Percentiles rank a stretch among this genome's conserved stretches.
phyloP scores from a whole-genome alignment of 345 rosid species.

The Geranium brycei region DNA sequence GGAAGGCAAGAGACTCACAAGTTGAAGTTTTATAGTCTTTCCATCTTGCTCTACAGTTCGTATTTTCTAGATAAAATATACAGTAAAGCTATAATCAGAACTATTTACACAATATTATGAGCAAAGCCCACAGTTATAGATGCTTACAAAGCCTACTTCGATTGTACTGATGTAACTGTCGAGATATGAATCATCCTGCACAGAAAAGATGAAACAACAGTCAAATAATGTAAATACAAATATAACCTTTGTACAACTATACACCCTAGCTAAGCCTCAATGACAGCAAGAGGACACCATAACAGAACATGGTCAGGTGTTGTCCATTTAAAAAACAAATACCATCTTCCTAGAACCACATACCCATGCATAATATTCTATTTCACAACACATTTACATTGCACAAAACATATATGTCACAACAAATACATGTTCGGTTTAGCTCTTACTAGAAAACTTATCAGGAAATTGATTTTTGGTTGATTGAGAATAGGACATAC shows the following conservation, averaged over 20 bases:
- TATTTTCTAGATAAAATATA: slow-evolving; percentile 38
- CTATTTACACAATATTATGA: background rate
- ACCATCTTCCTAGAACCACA: too few species aligned
- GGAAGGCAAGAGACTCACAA: slow-evolving; percentile 27
- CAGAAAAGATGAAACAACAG: background rate
- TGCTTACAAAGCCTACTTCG: slow-evolving; percentile 83
- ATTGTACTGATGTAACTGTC: slow-evolving; percentile 91
- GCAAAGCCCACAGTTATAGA: slow-evolving; percentile 15
- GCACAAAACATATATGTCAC: background rate
- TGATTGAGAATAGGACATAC: too few species aligned
- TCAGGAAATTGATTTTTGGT: too few species aligned
- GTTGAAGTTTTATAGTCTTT: slow-evolving; percentile 73
- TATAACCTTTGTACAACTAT: too few species aligned
- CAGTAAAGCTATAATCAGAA: slow-evolving; percentile 5
- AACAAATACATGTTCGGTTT: background rate
- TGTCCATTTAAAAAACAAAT: too few species aligned
- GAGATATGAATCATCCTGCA: slow-evolving; percentile 82
- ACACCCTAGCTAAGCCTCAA: too few species aligned
- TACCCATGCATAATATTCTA: too few species aligned
- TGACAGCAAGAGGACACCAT: too few species aligned
- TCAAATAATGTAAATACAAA: too few species aligned
- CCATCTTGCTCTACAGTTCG: slow-evolving; percentile 90
- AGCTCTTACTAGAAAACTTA: background rate
- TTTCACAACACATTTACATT: too few species aligned
- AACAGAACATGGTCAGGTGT: too few species aligned